Evolutionary conservation across 2,329 filamentous ascomycete species (phyloP).

Genomic region (Ciborinia camelliae): DNA sequence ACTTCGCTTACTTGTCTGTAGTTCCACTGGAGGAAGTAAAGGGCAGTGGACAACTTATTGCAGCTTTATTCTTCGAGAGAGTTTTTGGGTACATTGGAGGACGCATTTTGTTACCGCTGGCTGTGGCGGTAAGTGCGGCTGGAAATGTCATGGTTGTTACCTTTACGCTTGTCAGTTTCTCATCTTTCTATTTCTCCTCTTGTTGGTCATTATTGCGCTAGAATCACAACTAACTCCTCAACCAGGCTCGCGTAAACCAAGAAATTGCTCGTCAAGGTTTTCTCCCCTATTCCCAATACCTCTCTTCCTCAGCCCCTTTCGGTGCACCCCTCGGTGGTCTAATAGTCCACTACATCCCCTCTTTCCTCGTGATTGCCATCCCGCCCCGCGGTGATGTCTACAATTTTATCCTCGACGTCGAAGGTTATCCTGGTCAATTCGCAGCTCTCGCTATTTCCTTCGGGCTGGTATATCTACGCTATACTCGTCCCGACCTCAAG

Average conservation of each 20-base stretch:
- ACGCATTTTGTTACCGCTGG: slow-evolving; percentile 44
- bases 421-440: slow-evolving; percentile 47
- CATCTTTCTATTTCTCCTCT: neutral
- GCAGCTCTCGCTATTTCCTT: slow-evolving; percentile 35
- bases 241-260: slow-evolving; percentile 47
- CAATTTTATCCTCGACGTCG: slow-evolving; percentile 41
- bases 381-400: slow-evolving; percentile 44
- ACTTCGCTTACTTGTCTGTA: slow-evolving; percentile 59
- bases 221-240: slow-evolving; percentile 5
- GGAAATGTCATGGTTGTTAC: slow-evolving; percentile 50
- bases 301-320: slow-evolving; percentile 33
- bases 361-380: slow-evolving; percentile 52
- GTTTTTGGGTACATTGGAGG: slow-evolving; percentile 45
- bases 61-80: slow-evolving; percentile 56
- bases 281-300: slow-evolving; percentile 42
- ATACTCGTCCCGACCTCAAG: slow-evolving; percentile 45
- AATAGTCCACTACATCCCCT: slow-evolving; percentile 60
- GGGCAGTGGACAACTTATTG: slow-evolving; percentile 52
- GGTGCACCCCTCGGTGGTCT: slow-evolving; percentile 40
- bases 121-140: slow-evolving; percentile 47
- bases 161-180: slow-evolving; percentile 52
- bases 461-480: slow-evolving; percentile 48
- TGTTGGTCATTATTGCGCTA: too few relatives aligned
- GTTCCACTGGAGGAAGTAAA: slow-evolving; percentile 55
- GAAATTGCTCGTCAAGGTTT: slow-evolving; percentile 49